Base-by-base conservation (phyloP, 441 rosid species). In the Gossypium schwendimanii region DNA sequence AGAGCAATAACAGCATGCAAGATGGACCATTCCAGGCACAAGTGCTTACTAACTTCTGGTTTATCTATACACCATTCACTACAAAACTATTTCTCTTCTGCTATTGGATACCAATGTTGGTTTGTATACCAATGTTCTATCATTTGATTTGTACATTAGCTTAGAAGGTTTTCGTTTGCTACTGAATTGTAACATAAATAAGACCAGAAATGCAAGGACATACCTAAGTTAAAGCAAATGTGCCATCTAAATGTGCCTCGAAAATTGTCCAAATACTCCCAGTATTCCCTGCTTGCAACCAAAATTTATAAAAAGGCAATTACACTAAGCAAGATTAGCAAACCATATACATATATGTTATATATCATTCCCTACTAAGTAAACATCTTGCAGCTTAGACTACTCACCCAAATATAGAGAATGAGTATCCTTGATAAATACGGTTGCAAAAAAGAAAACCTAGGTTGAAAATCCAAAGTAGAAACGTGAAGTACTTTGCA, bases 201-300 rank as follows among this genome's bases (percentile, higher is more conserved):
- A 31, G 31, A 52, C 8, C 26, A 39, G 10, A 23, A 60, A 73
- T 20, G 70, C 63, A 72, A 74, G 71, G 9, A 73, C 60, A 72
- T 92, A 95, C 98, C 97, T 33, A 95, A 91, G 69, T 95, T 91
- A 77, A 92, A 95, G 90, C 99, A 93, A 76, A 93, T 95, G 73
- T 95, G 98, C 98, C 98, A 95, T 73, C 98, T 87, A 81, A 95
- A 95, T 55, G 86, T 86, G 69, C 99, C 99, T 33, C 97, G 85
- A 76, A 80, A 88, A 74, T 82, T 88, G 78, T 95, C 97, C 81
- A 92, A 81, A 77, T 80, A 88, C 66, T 84, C 79, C 90, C 89
- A 95, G 18, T 62, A 85, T 77, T 70, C 83, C 84, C 98, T 94
- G 75, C 65, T 74, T 72, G 54, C n/a, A 70, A 79, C 33, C 41